Percentiles rank a stretch among this genome's conserved stretches.
Conservation (phyloP, 2,329 filamentous ascomycete genomes). For the Colletotrichum salicis region DNA sequence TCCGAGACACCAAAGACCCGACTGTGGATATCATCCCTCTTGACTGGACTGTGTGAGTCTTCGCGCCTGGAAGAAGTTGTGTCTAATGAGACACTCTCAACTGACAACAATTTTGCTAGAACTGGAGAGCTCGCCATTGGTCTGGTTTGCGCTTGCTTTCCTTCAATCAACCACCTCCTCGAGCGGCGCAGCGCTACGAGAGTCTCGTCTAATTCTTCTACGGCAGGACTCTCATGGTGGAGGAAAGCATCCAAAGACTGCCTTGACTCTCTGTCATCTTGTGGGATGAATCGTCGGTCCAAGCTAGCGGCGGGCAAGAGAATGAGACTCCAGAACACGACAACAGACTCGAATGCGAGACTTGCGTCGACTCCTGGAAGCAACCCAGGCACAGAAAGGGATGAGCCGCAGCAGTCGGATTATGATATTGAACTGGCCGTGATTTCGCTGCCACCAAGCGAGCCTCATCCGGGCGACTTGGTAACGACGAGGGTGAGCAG, state of each 20-base stretch:
- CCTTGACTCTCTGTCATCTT: slow-evolving; percentile 5
- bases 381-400: neutral
- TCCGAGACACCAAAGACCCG: slow-evolving; percentile 38
- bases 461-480: slow-evolving; percentile 3
- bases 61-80: neutral
- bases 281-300: neutral
- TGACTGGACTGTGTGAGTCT: slow-evolving; percentile 33
- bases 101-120: slow-evolving; percentile 9
- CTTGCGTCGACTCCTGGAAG: neutral
- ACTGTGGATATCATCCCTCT: slow-evolving; percentile 40
- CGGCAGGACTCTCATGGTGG: neutral
- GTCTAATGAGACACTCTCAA: neutral
- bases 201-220: neutral
- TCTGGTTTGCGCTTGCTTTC: slow-evolving; percentile 36
- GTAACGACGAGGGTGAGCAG: neutral
- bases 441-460: neutral
- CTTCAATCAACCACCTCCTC: slow-evolving; percentile 36
- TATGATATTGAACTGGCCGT: slow-evolving; percentile 24
- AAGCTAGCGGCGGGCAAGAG: neutral
- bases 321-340: neutral
- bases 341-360: neutral
- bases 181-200: slow-evolving; percentile 11
- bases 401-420: slow-evolving; percentile 15
- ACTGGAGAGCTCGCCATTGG: slow-evolving; percentile 37
- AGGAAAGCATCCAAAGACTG: neutral